Evolutionary conservation across 257 asterid species (phyloP), one percentile per base, ranked within the genome.

Genomic region (Primulina eburnea): DNA sequence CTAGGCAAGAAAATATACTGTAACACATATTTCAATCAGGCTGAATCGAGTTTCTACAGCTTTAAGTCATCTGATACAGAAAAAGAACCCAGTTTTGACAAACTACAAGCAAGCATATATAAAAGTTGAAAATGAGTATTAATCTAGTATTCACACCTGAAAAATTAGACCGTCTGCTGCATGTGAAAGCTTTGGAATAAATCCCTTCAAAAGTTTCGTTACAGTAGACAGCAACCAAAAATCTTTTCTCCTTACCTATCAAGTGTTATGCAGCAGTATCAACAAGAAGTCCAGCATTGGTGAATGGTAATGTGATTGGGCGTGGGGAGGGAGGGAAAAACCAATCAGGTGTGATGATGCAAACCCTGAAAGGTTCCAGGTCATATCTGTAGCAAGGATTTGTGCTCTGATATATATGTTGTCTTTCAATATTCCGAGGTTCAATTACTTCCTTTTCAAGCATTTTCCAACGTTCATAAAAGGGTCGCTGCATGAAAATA

Each of bases 211-310:
- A 79, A 94, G 93, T 73, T 83, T 89, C 29, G 82, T 87, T 68
- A 94, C 99, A 4, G 98, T 88, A 40, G 98, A 91, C 73, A 94
- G 99, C 77, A 86, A 82, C 95, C 97, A 92, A 87, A 94, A 94
- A 72, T 86, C 96, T 79, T 94, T 94, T 78, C 99, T 91, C 79
- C 99, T 83, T 71, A 94, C 99, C 99, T 94, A 75, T 68, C 64
- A 77, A 82, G 72, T 74, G 30, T 50, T 66, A 76, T 61, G 58
- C 62, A 69, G 62, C 64, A 69, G 73, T 50, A 72, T 78, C 69
- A 81, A 50, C 76, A 73, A 76, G 50, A 77, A 71, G 60, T 62
- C 50, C 33, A 67, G 56, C 64, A 76, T 30, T 3, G 56, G 21
- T 8, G 10, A 20, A 3, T 33, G 58, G 8, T 11, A 38, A 6